Conservation (phyloP, 352 stramenopile species). For the Globisporangium spiculum region DNA sequence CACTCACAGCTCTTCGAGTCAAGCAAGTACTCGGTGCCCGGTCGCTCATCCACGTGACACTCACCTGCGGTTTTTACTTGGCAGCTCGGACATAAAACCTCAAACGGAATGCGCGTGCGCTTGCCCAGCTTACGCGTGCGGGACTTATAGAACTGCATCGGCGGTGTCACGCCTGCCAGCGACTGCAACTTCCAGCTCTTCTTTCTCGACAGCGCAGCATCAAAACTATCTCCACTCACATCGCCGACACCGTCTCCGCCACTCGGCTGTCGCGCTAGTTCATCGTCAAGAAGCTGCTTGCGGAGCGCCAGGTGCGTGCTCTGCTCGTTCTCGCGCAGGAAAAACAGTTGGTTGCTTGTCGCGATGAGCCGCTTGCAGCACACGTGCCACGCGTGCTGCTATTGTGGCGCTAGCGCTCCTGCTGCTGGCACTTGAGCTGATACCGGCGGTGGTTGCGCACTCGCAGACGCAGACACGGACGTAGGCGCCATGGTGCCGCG, state of each 20-base stretch:
- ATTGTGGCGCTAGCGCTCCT: not conserved
- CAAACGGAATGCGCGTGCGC: slow-evolving; percentile 40
- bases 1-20: slow-evolving; percentile 46
- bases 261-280: not conserved
- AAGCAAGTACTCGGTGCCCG: slow-evolving; percentile 46
- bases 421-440: not conserved
- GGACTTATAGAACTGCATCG: slow-evolving; percentile 46
- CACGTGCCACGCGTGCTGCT: slow-evolving; percentile 12
- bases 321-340: slow-evolving; percentile 20
- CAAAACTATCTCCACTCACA: not conserved
- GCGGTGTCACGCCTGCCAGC: slow-evolving; percentile 24
- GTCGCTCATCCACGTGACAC: slow-evolving; percentile 39
- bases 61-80: slow-evolving; percentile 48
- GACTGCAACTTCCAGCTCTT: slow-evolving; percentile 32
- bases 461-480: not conserved
- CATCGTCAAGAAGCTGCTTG: slow-evolving; percentile 17
- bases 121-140: slow-evolving; percentile 39
- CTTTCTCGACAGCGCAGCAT: slow-evolving; percentile 6
- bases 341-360: slow-evolving; percentile 13
- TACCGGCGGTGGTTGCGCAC: not conserved
- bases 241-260: too few species aligned
- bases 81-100: slow-evolving; percentile 48
- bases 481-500: not conserved
- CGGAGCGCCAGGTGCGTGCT: slow-evolving; percentile 16
- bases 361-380: slow-evolving; percentile 11